phyloP scores from a whole-genome alignment of 192 early-diverging fungal species.

The Allomyces javanicus region DNA sequence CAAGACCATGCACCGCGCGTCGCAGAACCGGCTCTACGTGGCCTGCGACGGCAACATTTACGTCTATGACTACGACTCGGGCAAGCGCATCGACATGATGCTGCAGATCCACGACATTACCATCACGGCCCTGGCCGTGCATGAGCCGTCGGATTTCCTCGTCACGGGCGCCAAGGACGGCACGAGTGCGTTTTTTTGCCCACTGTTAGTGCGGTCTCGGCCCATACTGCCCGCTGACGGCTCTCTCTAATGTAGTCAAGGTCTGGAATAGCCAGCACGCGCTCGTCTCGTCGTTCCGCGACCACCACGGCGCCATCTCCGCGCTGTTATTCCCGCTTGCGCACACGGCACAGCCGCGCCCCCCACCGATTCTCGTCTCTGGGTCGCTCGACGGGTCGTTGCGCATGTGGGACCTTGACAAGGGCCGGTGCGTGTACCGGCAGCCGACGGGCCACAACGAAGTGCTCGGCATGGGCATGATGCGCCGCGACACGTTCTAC shows the following conservation, averaged over 20 bases:
- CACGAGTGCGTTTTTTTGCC: neutral
- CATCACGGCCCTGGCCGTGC: neutral
- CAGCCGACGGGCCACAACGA: neutral
- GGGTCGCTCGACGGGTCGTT: neutral
- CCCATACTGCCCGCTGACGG: too few species aligned
- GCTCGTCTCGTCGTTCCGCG: neutral
- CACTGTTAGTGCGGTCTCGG: too few species aligned
- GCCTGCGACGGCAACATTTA: neutral
- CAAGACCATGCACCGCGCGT: neutral
- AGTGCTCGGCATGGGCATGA: neutral
- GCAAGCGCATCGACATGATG: neutral
- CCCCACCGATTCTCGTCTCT: neutral
- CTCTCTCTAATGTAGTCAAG: neutral
- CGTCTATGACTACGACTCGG: neutral
- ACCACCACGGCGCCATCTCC: neutral
- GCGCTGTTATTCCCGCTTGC: neutral
- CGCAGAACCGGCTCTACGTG: neutral
- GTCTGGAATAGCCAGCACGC: neutral
- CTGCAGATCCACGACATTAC: neutral
- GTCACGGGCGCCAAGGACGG: neutral
- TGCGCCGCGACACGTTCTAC: neutral
- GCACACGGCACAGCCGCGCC: neutral
- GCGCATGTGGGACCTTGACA: neutral
- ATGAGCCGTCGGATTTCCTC: neutral
- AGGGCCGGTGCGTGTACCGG: neutral